phyloP scores from a whole-genome alignment of 495 filamentous ascomycete species.

The Thozetella sp. region DNA sequence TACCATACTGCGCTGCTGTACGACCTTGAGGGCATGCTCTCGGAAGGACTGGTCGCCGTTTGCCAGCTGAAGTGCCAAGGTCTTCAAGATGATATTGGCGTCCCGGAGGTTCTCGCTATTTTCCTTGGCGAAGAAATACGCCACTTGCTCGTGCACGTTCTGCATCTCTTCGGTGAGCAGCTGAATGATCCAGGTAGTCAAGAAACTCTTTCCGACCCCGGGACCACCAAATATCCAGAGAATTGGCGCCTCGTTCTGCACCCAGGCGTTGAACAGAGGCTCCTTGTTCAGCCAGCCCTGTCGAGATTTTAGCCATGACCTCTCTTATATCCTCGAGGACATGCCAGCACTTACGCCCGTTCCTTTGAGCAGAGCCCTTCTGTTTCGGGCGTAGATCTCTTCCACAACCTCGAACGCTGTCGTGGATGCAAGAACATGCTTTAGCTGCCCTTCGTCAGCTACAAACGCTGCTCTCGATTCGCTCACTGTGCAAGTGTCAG shows the following conservation, averaged over 20 bases:
- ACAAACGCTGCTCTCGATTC: background rate
- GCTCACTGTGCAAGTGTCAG: background rate
- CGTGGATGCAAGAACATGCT: conserved; percentile 1
- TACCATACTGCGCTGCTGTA: background rate
- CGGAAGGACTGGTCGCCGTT: conserved; percentile 2
- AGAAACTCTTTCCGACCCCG: conserved; percentile 10
- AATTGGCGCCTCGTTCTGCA: conserved; percentile 6
- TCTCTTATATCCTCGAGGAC: background rate
- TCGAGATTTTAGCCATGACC: background rate
- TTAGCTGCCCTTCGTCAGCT: conserved; percentile 3
- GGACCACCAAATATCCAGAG: conserved; percentile 15
- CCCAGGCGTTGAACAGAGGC: conserved; percentile 6
- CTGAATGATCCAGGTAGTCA: conserved; percentile 7
- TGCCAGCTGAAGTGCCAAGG: conserved; percentile 11
- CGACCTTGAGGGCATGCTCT: conserved; percentile 2
- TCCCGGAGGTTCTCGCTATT: conserved; percentile 12
- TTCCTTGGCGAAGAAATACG: conserved; percentile 11
- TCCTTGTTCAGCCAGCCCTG: conserved; percentile 6
- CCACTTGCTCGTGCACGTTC: background rate
- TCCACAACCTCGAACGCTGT: conserved; percentile 5
- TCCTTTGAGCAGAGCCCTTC: conserved; percentile 5
- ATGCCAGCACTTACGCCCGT: background rate
- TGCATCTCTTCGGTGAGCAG: background rate
- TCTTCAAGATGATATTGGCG: conserved; percentile 11
- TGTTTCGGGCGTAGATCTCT: conserved; percentile 7